Evolutionary conservation across 257 asterid genomes (phyloP), one percentile per base, ranked within the genome.

Genomic region (Anisodus tanguticus): DNA sequence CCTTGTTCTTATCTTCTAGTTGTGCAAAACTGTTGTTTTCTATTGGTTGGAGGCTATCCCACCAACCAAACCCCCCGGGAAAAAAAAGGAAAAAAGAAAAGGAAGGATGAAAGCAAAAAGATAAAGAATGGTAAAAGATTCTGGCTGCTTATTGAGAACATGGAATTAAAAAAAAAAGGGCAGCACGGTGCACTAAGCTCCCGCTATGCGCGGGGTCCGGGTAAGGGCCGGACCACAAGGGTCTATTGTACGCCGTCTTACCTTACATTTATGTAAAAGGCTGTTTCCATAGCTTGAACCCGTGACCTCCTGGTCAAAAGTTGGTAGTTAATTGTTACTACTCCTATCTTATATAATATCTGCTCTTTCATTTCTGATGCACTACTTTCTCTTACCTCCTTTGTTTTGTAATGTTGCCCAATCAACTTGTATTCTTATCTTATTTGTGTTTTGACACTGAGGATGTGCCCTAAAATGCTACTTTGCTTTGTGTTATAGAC

Each of bases 401-500:
- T 77, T 31, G 13, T 53, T 55, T 22, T 77, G 45, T 77, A 2
- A 0, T 13, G 49, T 77, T 13, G 31, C 16, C 13, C 53, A 0
- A 77, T 77, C 64, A 31, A 53, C 64, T 77, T 77, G 64, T 77
- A 54, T 77, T 26, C 64, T 76, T 12, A 7, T 51, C 63, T 51
- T 76, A 22, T 6, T 22, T 53, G 64, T 77, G 15, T 31, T 26
- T 77, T 53, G 49, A 77, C 31, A 13, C 9, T 0, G 9, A 26
- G 26, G 82, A 51, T 77, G 78, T 69, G 49, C 47, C 16, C 31
- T 77, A 31, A 77, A 53, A 53, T 77, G 64, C 64, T 55, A 12
- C 79, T 67, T 31, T 85, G 11, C 22, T 58, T 88, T 83, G 81
- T 85, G 81, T 88, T 72, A 62, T 94, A 93, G 98, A 84, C 98